Evolutionary conservation across 1,139 yeast species (phyloP), one percentile per base, ranked within the genome.

Genomic region (Lodderomyces pseudojiufengensis): DNA sequence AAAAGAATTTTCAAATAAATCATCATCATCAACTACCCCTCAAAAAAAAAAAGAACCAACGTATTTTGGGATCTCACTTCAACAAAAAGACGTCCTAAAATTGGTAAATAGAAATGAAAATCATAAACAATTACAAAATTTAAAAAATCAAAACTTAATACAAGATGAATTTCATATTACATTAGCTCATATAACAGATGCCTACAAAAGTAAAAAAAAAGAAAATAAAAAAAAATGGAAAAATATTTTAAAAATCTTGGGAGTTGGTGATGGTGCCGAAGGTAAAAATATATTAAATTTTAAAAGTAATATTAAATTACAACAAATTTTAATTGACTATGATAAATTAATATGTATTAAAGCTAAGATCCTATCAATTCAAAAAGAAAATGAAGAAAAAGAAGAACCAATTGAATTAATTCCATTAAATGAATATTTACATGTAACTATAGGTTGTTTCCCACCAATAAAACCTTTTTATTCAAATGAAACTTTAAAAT

Each of bases 121-220:
- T 29, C 47, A 55, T 33, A 44, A 34, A 14, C 49, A 44, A 34
- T 83, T 68, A 65, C 28, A 38, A 7, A 21, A 36, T 5, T 43
- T 66, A 24, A 54, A 65, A 29, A 35, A 51, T 0, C 45, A 41
- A 0, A 48, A 59, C 3, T 60, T 80, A 26, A 56, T 82, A 1
- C 88, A 82, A 48, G 37, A 52, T 0, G 70, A 66, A 27, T 84
- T 87, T 49, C 98, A 92, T 54, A 76, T 90, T 1, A 92, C 98
- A 0, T 55, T 90, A 30, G 76, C 79, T 0, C 97, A 92, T 53
- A 45, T 54, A 0, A 50, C 54, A 11, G 55, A 61, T 8, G 48
- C 59, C 9, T n/a, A n/a, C n/a, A n/a, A n/a, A n/a, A 61, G 56
- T 27, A 51, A 35, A 3, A 44, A 47, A 22, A 54, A 53, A 29